Base-by-base conservation (phyloP, 1,284 basidiomycete species). In the Ustilago sp. region DNA sequence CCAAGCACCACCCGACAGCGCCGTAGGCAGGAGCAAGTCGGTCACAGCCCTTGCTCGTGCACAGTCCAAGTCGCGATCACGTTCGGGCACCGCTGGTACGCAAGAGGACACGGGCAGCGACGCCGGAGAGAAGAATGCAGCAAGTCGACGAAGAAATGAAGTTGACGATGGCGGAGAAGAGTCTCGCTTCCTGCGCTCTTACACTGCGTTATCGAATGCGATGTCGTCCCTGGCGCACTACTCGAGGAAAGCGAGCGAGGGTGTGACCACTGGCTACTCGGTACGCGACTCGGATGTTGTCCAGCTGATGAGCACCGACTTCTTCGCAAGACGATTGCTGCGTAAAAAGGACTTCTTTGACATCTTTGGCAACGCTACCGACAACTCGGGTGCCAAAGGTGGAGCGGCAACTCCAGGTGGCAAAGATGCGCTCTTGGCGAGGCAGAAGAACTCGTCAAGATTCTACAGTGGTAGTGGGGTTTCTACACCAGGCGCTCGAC, bases 201-300 rank as follows among this genome's bases (percentile, higher is more conserved):
- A 83, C 70, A 76, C 74, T 17, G 71, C 74, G 39, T 61, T 83
- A 43, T 66, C 77, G 11, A 73, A 70, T 39, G 81, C 81, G 12
- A 81, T 84, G 65, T 65, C 74, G 17, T 74, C 74, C 17, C 59
- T 83, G 8, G 68, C 74, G 23, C 66, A 68, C 55, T 73, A 71
- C 31, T 73, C 74, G 31, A 43, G 66, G 38, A 73, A 48, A 17
- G 66, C 74, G 6, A 67, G 64, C 39, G 59, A 73, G 38, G 75
- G 63, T 45, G 60, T 63, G 1, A 48, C 66, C 3, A 68, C 69
- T 0, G 79, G 75, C 35, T 63, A 77, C 39, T 71, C 75, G 19
- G 65, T 80, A 8, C 67, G 76, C 41, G 82, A 82, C 34, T 77
- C 74, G 17, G 82, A 83, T 47, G 74, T 83, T 17, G 72, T 83